These are phyloP conservation scores for Candida sanyaensis DNA, from an alignment of 1,139 yeast genomes.

Conservation along the genomic window DNA sequence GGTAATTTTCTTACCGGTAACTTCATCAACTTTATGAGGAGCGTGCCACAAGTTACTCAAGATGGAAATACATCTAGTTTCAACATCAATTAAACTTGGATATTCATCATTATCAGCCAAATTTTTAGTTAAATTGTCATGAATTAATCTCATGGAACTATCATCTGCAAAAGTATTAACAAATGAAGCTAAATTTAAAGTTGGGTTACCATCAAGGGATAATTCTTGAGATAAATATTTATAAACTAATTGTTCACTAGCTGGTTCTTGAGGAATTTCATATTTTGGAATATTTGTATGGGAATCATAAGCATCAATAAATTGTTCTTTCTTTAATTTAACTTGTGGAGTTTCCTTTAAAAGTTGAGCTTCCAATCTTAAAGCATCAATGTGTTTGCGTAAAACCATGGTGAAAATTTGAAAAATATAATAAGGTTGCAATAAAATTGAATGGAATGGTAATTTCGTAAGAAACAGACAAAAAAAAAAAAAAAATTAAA, in stretches of 20 bases:
- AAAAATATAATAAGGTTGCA: background rate
- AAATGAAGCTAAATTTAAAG: constrained; percentile 83
- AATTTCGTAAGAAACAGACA: background rate
- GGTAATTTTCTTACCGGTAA: constrained; percentile 28
- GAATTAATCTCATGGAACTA: constrained; percentile 44
- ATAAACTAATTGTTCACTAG: constrained; percentile 55
- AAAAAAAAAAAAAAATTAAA: no score
- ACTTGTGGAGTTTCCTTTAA: constrained; percentile 27
- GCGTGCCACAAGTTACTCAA: constrained; percentile 83
- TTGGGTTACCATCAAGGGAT: constrained; percentile 81
- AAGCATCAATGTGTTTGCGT: constrained; percentile 41
- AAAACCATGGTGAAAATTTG: constrained; percentile 35
- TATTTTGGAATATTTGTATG: constrained; percentile 46
- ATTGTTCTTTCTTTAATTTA: constrained; percentile 30
- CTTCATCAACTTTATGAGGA: constrained; percentile 36
- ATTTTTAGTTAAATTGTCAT: constrained; percentile 79
- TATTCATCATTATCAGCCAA: constrained; percentile 93
- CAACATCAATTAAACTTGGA: constrained; percentile 80
- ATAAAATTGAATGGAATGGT: background rate
- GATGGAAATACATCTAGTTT: constrained; percentile 80
- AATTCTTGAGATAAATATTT: constrained; percentile 71
- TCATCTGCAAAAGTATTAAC: constrained; percentile 74
- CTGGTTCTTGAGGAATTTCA: constrained; percentile 59
- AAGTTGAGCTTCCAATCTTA: constrained; percentile 30
- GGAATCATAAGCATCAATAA: constrained; percentile 36